Evolutionary conservation across 2,329 filamentous ascomycete genomes (phyloP).

Genomic region (Ceratocystis eucalypticola): DNA sequence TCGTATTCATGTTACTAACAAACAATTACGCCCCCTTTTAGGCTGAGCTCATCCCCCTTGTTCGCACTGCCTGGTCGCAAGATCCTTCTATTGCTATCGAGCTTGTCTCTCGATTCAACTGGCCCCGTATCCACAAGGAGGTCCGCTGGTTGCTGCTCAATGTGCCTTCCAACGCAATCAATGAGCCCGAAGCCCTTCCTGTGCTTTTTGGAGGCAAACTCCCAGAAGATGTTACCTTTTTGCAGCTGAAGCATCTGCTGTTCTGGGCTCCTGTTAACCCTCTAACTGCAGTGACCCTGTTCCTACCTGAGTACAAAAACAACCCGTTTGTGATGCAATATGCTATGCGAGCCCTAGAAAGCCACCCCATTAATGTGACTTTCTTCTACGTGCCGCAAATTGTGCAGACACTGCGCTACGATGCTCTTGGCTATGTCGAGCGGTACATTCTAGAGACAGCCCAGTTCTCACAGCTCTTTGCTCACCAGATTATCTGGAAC

Average conservation of each 20-base stretch:
- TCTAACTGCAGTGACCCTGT: constrained; percentile 83
- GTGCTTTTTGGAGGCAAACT: constrained; percentile 65
- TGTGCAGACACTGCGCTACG: constrained; percentile 86
- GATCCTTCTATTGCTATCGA: constrained; percentile 79
- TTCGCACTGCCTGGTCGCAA: constrained; percentile 78
- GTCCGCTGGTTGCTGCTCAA: constrained; percentile 68
- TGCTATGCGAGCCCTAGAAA: constrained; percentile 87
- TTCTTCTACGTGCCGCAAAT: constrained; percentile 99
- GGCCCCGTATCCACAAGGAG: constrained; percentile 56
- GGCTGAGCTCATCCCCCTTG: constrained; percentile 46
- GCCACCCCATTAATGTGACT: constrained; percentile 87
- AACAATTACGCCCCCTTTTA: constrained; percentile 22
- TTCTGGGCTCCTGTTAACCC: constrained; percentile 92
- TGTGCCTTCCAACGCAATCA: constrained; percentile 68
- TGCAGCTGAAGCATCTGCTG: constrained; percentile 82
- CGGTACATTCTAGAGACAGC: constrained; percentile 94
- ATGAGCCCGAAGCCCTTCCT: constrained; percentile 69
- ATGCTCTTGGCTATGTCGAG: constrained; percentile 85
- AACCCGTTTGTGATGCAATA: constrained; percentile 93
- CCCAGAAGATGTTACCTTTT: constrained; percentile 58
- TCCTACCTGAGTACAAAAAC: constrained; percentile 78
- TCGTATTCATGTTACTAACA: background rate
- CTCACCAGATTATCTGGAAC: constrained; percentile 99
- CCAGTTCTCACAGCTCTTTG: constrained; percentile 94
- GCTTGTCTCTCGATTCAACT: constrained; percentile 65